Evolutionary conservation across 176 grass and related monocot genomes (phyloP).

Genomic region (Zoysia pacifica): DNA sequence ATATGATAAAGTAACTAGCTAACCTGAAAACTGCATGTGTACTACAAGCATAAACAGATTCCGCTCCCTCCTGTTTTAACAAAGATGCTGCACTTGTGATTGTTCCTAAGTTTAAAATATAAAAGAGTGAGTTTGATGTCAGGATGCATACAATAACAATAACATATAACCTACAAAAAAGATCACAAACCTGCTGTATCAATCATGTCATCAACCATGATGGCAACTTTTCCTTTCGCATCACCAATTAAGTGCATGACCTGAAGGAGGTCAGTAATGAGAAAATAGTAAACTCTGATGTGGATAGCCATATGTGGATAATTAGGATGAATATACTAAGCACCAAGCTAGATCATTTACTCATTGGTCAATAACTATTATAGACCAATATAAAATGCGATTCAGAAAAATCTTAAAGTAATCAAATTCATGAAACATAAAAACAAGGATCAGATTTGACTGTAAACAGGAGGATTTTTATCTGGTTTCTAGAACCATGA

Average conservation of each 20-base stretch:
- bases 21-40: conserved; percentile 99
- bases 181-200: conserved; percentile 79
- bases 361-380: background rate
- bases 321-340: background rate
- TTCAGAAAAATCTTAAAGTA: background rate
- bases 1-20: conserved; percentile 1
- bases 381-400: background rate
- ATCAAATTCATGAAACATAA: background rate
- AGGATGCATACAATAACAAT: background rate
- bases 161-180: conserved; percentile 15
- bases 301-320: background rate
- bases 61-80: conserved; percentile 91
- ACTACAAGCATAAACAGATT: conserved; percentile 92
- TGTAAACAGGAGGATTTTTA: background rate
- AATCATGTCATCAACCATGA: conserved; percentile 98
- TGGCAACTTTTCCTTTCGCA: conserved; percentile 92
- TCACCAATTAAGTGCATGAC: conserved; percentile 99
- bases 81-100: conserved; percentile 81
- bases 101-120: conserved; percentile 54
- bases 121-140: conserved; percentile 14
- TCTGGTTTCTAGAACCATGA: background rate
- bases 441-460: background rate
- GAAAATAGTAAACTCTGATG: background rate
- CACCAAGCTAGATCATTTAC: conserved; percentile 3
- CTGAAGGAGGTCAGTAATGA: conserved; percentile 37